Evolutionary conservation across 805 yeast species (phyloP).

Genomic region (Schwanniomyces yamadae): DNA sequence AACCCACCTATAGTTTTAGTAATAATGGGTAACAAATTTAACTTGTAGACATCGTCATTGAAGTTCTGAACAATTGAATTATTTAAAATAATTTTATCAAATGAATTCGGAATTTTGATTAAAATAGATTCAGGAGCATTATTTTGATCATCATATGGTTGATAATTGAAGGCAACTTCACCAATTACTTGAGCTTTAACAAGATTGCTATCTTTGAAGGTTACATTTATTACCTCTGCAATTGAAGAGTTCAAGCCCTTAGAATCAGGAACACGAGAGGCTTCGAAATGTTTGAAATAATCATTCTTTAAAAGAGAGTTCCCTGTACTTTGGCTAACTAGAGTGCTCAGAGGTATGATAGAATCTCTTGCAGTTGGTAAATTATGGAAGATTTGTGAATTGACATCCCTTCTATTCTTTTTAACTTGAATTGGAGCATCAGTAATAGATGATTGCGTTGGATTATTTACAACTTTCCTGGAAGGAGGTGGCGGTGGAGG

Average conservation of each 20-base stretch:
- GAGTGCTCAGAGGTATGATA: constrained; percentile 17
- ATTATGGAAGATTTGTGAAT: constrained; percentile 48
- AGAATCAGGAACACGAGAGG: constrained; percentile 41
- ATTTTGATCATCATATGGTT: constrained; percentile 21
- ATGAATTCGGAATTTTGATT: constrained; percentile 43
- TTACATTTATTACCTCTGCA: constrained; percentile 82
- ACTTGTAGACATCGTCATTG: constrained; percentile 30
- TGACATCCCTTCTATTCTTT: constrained; percentile 41
- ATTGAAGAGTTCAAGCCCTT: constrained; percentile 78
- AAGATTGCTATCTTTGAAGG: constrained; percentile 65
- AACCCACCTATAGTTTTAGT: constrained; percentile 76
- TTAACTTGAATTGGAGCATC: constrained; percentile 24
- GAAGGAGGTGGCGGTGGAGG: constrained; percentile 62
- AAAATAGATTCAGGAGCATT: constrained; percentile 24
- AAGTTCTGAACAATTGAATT: constrained; percentile 31
- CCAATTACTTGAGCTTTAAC: constrained; percentile 68
- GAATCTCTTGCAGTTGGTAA: constrained; percentile 42
- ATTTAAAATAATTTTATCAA: constrained; percentile 49
- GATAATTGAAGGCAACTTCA: constrained; percentile 80
- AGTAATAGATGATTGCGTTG: constrained; percentile 3
- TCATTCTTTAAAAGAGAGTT: constrained; percentile 25
- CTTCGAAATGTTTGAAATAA: constrained; percentile 21
- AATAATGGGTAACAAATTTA: constrained; percentile 50
- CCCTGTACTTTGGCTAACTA: constrained; percentile 41
- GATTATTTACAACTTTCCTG: constrained; percentile 43